Percentiles rank a stretch among this genome's conserved stretches.
phyloP scores from a whole-genome alignment of 495 filamentous ascomycete genomes.

The Penicillium parvum region DNA sequence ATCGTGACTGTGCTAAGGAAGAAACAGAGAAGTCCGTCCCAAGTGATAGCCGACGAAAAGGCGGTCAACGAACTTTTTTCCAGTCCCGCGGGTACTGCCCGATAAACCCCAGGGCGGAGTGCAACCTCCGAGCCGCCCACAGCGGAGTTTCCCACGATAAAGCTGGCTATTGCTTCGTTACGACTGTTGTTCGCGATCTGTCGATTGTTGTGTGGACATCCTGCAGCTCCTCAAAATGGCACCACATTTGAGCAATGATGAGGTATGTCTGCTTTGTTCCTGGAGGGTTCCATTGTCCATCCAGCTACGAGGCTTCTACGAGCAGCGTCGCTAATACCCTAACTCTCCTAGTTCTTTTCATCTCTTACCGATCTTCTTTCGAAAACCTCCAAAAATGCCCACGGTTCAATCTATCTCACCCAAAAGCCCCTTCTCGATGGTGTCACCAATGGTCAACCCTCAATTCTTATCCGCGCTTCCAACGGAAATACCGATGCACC shows the following conservation, averaged over 20 bases:
- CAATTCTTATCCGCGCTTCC: constrained; percentile 79
- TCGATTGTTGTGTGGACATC: constrained; percentile 8
- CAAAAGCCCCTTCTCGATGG: constrained; percentile 60
- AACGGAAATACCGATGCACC: constrained; percentile 56
- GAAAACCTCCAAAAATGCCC: constrained; percentile 58
- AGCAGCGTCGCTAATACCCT: constrained; percentile 16
- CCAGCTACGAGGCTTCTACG: constrained; percentile 10
- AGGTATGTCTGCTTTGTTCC: constrained; percentile 45
- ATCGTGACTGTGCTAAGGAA: constrained; percentile 21
- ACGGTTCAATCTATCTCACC: constrained; percentile 76
- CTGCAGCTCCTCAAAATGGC: constrained; percentile 40
- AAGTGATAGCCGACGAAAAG: background rate
- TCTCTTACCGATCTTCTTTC: constrained; percentile 72
- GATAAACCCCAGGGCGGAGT: constrained; percentile 20
- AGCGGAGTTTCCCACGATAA: constrained; percentile 26
- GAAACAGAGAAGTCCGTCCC: background rate
- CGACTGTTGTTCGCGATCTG: constrained; percentile 13
- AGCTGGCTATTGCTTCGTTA: constrained; percentile 14
- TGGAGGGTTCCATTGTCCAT: constrained; percentile 2
- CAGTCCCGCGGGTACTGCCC: constrained; percentile 16
- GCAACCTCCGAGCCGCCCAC: constrained; percentile 16
- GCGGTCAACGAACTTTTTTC: constrained; percentile 28
- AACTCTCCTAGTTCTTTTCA: constrained; percentile 70
- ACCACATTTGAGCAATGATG: constrained; percentile 64
- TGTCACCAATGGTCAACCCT: constrained; percentile 34